Evolutionary conservation across 192 early-diverging fungal species (phyloP), one percentile per base, ranked within the genome.

Genomic region (Haplosporangium gracile): DNA sequence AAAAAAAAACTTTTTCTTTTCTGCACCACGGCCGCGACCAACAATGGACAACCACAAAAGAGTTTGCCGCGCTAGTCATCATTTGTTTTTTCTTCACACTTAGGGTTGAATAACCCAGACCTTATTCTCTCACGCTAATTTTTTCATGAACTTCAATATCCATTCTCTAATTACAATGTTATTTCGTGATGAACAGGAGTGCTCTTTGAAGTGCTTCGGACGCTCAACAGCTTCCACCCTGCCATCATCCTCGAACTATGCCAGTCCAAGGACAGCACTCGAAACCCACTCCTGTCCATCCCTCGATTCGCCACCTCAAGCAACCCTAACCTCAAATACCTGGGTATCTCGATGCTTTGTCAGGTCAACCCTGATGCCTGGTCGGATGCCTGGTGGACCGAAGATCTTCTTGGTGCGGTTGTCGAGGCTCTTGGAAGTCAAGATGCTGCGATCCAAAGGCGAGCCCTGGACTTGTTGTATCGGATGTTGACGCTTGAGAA

Each of bases 241-340:
- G 75, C 75, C 18, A 81, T 86, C 40, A 77, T 81, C 9, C 71
- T 86, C 20, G 71, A 76, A 34, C 65, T 86, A 15, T 79, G 73
- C 32, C 84, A 81, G 13, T 86, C n/a, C 29, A 69, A 71, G 15
- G 84, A 86, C n/a, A 26, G 40, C 18, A 24, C 68, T 15, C 73
- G 70, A 40, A 88, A 88, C 65, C 89, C 89, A 49, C 75, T 89
- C 15, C 43, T 82, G 55, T 42, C 82, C 45, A 89, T 89, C 24
- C 57, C 89, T 2, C 76, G 78, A 29, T 92, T 89, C 72, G 75
- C 90, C 9, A 82, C 86, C 2, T 87, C 92, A 1, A 69, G 78
- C 4, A 92, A 92, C 76, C 89, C 88, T 39, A 92, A 89, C 42
- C 76, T 91, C 36, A 90, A 90, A 40, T 92, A 91, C 53, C 69